phyloP scores from a whole-genome alignment of 1,284 basidiomycete genomes.

The Pholiota adiposa region DNA sequence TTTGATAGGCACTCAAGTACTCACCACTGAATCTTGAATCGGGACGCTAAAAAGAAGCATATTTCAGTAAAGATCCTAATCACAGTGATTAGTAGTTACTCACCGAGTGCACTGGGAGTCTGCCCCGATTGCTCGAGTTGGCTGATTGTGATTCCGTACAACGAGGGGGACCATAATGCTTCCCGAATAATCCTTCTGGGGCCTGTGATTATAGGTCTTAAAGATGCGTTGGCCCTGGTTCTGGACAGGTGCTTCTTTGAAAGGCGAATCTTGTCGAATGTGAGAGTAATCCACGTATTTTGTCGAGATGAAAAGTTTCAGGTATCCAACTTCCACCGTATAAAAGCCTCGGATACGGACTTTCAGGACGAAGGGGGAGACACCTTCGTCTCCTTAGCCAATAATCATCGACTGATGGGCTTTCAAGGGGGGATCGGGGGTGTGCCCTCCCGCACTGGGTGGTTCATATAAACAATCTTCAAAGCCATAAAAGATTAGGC shows the following conservation, averaged over 20 bases:
- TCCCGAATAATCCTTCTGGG: not conserved
- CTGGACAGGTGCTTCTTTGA: not conserved
- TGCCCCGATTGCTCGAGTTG: too few species aligned
- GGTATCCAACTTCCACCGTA: not conserved
- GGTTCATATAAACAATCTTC: conserved; percentile 1
- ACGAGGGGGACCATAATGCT: not conserved
- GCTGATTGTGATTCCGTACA: not conserved
- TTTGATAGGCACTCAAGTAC: too few species aligned
- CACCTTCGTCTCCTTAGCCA: not conserved
- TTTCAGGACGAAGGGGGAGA: not conserved
- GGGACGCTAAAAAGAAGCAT: too few species aligned
- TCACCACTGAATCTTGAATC: too few species aligned
- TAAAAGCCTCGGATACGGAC: not conserved
- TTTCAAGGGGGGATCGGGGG: not conserved
- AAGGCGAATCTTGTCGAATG: not conserved
- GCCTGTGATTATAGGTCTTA: not conserved
- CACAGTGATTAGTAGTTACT: not conserved
- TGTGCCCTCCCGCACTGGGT: not conserved
- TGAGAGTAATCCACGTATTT: not conserved
- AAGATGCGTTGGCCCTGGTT: not conserved
- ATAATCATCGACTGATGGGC: not conserved
- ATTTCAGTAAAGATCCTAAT: too few species aligned
- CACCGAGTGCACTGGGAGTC: not conserved
- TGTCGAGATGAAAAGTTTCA: conserved; percentile 5
- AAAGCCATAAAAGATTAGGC: not conserved